These are phyloP conservation scores for Colletotrichum sp. DNA, from an alignment of 2,329 filamentous ascomycete species.

Conservation along the genomic window DNA sequence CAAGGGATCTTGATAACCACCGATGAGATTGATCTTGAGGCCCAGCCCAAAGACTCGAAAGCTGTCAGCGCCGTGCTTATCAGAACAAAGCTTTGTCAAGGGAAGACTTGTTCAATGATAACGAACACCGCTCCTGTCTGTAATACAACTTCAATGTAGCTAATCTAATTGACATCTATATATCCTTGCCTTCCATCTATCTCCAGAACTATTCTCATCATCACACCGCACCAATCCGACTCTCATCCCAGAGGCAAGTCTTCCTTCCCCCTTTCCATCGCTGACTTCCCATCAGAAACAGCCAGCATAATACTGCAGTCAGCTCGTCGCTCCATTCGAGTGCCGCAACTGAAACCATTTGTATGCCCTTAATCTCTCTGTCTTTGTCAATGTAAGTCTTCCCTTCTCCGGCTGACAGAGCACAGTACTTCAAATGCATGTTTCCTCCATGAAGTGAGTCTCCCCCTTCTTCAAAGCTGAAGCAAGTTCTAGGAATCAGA, in stretches of 20 bases:
- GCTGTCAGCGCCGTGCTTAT: background rate
- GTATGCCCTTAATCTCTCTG: background rate
- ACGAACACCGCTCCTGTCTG: accelerated
- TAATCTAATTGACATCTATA: background rate
- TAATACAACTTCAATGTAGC: accelerated
- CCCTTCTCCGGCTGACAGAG: background rate
- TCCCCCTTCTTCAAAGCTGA: background rate
- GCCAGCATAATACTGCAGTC: accelerated
- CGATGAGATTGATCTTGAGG: background rate
- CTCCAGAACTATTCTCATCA: background rate
- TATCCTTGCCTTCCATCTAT: background rate
- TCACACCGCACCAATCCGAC: background rate
- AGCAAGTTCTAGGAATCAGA: background rate
- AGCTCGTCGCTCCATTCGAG: background rate
- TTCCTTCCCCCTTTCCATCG: background rate
- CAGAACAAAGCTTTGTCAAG: background rate
- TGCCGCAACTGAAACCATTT: background rate
- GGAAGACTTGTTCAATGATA: background rate
- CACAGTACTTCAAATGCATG: background rate
- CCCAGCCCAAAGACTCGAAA: background rate
- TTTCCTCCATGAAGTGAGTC: background rate
- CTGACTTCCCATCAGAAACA: background rate
- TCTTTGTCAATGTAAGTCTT: accelerated
- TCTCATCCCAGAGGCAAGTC: background rate
- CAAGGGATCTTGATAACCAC: background rate